Base-by-base conservation (phyloP, 805 yeast genomes). In the Nakazawaea laoshanensis region DNA sequence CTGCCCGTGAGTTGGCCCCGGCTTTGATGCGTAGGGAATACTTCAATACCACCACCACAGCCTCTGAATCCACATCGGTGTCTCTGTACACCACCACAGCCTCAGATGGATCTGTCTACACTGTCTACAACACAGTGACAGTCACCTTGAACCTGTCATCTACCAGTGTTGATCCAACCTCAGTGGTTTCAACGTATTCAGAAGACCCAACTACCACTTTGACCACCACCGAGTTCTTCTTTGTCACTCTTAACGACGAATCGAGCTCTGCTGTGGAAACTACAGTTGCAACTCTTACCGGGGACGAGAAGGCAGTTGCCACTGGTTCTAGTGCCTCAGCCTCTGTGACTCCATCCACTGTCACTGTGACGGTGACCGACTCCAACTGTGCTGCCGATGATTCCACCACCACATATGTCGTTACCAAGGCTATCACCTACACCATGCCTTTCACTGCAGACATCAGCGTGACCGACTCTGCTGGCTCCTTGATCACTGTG, bases 381-480 rank as follows among this genome's bases (percentile, higher is more conserved):
- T 34, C 39, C 19, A 42, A 30, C 24, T 36, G 34, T 30, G 29
- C 31, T 10, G 18, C 35, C 12, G 32, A 38, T n/a, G 42, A 33
- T 27, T 30, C 42, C 19, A 42, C 45, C 5, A 13, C 42, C 7
- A 46, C 50, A 6, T 26, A 37, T 17, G 39, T 43, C 12, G 27
- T 45, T 16, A 45, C 47, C 32, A 13, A 39, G 30, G 45, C 49
- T 11, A 29, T 39, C 11, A 46, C 53, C 15, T 15, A 48, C 19
- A 53, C 56, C 11, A 13, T 54, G 26, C 56, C 61, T 29, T 38
- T 55, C 20, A 47, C 51, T 23, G 52, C 53, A 7, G 50, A 57
- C 3, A 39, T 57, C 29, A 47, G 61, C 10, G 35, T 55, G 33
- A 49, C 59, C 12, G 46, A 51, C 41, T 37, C 42, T 27, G 40